These are phyloP conservation scores for Aphanomyces astaci DNA, from an alignment of 352 stramenopile genomes.

Conservation along the genomic window DNA sequence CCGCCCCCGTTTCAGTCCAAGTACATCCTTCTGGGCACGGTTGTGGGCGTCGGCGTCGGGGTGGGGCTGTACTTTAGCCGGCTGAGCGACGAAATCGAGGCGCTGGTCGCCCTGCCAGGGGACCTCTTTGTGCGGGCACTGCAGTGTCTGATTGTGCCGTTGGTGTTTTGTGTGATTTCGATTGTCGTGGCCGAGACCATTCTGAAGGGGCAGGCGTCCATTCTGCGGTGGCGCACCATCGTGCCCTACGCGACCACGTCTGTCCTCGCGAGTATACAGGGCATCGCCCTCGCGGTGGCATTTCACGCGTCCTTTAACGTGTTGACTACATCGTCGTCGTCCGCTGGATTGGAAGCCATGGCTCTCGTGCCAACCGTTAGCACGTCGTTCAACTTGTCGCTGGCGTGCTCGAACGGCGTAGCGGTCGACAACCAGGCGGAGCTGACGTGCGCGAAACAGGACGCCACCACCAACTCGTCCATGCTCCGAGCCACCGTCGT, in stretches of 20 bases:
- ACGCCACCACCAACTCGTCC: conserved; percentile 28
- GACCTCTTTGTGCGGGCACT: conserved; percentile 69
- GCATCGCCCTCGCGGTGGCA: conserved; percentile 44
- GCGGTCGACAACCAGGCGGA: neutral
- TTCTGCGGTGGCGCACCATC: conserved; percentile 57
- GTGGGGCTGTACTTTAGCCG: conserved; percentile 23
- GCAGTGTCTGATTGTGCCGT: conserved; percentile 68
- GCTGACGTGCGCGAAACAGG: neutral
- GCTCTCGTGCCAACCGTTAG: too few relatives aligned
- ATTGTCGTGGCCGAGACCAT: conserved; percentile 71
- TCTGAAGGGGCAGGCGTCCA: conserved; percentile 59
- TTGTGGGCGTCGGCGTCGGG: conserved; percentile 32
- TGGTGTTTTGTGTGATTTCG: conserved; percentile 73
- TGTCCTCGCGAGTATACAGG: conserved; percentile 39
- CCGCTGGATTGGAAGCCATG: neutral
- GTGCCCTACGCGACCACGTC: conserved; percentile 52
- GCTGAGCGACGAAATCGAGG: conserved; percentile 35
- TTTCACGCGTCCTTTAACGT: conserved; percentile 33
- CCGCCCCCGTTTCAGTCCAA: conserved; percentile 10
- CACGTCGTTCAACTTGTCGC: neutral
- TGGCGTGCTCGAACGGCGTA: conserved; percentile 18
- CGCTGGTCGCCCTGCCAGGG: conserved; percentile 60
- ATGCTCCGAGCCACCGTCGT: neutral
- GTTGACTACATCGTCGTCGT: neutral
- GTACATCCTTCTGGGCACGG: conserved; percentile 31